Conservation (phyloP, 1,139 yeast species). For the Yamadazyma atlantica region DNA sequence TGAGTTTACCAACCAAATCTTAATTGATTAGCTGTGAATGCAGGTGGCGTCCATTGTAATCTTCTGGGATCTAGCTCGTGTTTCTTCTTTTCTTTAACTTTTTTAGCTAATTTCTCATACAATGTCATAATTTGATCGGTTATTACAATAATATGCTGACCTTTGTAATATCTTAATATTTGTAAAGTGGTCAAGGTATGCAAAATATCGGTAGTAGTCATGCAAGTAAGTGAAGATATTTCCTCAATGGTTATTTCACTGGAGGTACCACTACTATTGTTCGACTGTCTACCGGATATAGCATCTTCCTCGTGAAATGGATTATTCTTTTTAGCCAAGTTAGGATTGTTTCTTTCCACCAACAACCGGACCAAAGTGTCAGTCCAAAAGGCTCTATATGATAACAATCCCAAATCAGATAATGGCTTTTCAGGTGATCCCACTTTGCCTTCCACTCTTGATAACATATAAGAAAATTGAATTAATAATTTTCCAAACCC, state of each 20-base stretch:
- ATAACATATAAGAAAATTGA: constrained; percentile 88
- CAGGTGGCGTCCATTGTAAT: constrained; percentile 92
- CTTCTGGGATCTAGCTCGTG: constrained; percentile 73
- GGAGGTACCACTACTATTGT: constrained; percentile 16
- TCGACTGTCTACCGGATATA: constrained; percentile 14
- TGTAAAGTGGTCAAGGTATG: constrained; percentile 91
- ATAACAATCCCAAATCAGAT: constrained; percentile 87
- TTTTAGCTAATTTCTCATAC: constrained; percentile 68
- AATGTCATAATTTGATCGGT: constrained; percentile 80
- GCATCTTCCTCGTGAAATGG: constrained; percentile 29
- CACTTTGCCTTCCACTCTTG: constrained; percentile 81
- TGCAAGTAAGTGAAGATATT: constrained; percentile 78
- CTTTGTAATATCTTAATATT: constrained; percentile 88
- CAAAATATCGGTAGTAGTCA: constrained; percentile 94
- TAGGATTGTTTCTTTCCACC: constrained; percentile 57
- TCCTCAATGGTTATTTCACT: constrained; percentile 89
- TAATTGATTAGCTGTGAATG: constrained; percentile 92
- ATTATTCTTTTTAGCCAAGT: constrained; percentile 39
- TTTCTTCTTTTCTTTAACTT: constrained; percentile 61
- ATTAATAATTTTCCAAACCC: constrained; percentile 92
- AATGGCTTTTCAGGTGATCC: constrained; percentile 98
- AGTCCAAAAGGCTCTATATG: constrained; percentile 96
- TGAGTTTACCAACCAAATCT: constrained; percentile 82
- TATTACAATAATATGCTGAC: constrained; percentile 90
- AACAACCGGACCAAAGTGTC: constrained; percentile 78